These are phyloP conservation scores for Danielia oregonensis DNA, from an alignment of 805 yeast genomes.

Conservation along the genomic window DNA sequence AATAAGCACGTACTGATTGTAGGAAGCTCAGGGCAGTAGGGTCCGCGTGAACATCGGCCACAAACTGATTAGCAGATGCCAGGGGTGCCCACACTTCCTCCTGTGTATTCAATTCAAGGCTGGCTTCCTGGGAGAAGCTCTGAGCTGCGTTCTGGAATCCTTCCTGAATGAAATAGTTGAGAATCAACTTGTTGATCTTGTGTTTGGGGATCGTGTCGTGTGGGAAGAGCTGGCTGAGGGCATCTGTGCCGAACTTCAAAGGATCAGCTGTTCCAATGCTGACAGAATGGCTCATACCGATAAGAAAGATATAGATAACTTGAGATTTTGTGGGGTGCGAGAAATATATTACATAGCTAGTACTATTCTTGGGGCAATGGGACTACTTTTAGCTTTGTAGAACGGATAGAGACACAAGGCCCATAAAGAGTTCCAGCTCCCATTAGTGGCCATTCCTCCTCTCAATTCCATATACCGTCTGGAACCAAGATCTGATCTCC, in stretches of 20 bases:
- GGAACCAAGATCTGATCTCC: too few relatives aligned
- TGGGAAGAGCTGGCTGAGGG: not conserved
- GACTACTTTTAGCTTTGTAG: too few relatives aligned
- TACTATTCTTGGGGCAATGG: too few relatives aligned
- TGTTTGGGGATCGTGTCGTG: constrained; percentile 21
- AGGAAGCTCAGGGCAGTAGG: not conserved
- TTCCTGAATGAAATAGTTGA: constrained; percentile 73
- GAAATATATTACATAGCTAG: too few relatives aligned
- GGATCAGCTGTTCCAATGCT: too few relatives aligned
- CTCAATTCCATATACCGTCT: too few relatives aligned
- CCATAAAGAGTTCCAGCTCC: too few relatives aligned
- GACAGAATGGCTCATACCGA: too few relatives aligned
- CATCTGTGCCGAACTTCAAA: not conserved
- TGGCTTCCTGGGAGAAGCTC: constrained; percentile 57
- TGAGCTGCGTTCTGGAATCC: constrained; percentile 70
- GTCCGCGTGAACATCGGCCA: not conserved
- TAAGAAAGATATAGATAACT: too few relatives aligned
- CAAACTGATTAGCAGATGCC: not conserved
- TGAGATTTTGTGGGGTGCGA: too few relatives aligned
- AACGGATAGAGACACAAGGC: too few relatives aligned
- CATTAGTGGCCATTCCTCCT: too few relatives aligned
- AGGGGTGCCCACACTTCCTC: not conserved
- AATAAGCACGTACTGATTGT: constrained; percentile 2
- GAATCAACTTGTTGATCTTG: constrained; percentile 50
- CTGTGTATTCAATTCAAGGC: constrained; percentile 18